Conservation (phyloP, 352 stramenopile genomes). For the Globisporangium radiosum region DNA sequence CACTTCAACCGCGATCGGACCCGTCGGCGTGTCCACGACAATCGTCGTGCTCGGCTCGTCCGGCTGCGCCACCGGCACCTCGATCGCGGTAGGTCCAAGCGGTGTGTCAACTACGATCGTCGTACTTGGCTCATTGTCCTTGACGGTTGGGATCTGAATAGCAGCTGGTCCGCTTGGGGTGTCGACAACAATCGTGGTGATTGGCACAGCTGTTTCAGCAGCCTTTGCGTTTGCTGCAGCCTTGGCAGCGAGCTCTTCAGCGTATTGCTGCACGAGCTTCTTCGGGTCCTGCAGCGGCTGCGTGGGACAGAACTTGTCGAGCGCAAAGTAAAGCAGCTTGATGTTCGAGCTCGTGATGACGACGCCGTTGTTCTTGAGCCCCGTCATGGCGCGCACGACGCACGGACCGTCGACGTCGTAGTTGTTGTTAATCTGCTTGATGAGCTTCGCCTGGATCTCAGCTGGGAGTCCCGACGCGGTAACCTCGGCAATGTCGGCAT, state of each 20-base stretch:
- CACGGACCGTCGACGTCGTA: slow-evolving; percentile 27
- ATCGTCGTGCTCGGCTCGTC: slow-evolving; percentile 1
- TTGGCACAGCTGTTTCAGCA: not conserved
- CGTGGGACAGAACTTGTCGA: slow-evolving; percentile 21
- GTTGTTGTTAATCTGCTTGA: slow-evolving; percentile 32
- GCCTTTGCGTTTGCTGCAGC: not conserved
- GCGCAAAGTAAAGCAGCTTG: slow-evolving; percentile 14
- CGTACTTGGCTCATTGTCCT: not conserved
- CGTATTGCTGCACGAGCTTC: slow-evolving; percentile 26
- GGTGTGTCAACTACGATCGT: slow-evolving; percentile 7
- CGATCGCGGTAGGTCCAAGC: not conserved
- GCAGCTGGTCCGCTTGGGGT: slow-evolving; percentile 1
- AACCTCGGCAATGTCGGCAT: slow-evolving; percentile 21
- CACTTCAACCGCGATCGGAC: not conserved
- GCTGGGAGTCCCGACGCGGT: slow-evolving; percentile 21
- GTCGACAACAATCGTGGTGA: not conserved
- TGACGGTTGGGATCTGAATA: not conserved
- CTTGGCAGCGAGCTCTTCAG: not conserved
- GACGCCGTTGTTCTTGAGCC: slow-evolving; percentile 9
- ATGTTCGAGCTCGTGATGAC: slow-evolving; percentile 13
- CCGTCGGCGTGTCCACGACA: slow-evolving; percentile 3
- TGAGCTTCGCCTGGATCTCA: slow-evolving; percentile 29
- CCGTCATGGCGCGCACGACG: slow-evolving; percentile 30
- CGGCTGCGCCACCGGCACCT: not conserved
- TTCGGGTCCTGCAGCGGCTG: slow-evolving; percentile 16